Evolutionary conservation across 2,329 filamentous ascomycete genomes (phyloP), one percentile per base, ranked within the genome.

Genomic region (Xylaria polymorpha): DNA sequence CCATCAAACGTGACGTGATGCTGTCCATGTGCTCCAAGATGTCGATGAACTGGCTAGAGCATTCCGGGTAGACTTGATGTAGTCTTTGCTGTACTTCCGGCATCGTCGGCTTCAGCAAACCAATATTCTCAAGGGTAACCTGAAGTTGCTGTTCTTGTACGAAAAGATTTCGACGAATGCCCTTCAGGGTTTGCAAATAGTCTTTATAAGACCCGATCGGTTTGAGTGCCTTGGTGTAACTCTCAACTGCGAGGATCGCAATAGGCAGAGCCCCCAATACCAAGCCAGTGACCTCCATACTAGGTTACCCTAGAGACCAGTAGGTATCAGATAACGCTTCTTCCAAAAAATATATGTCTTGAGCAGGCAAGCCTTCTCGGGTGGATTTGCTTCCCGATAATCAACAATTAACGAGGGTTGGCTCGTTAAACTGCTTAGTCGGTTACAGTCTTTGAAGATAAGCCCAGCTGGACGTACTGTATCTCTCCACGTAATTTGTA

Each of bases 71-170:
- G 12, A 53, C 6, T 25, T 63, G 51, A 14, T 37, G 20, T 29
- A 69, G 29, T 20, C 29, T 61, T 48, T 66, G 43, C 22, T 51
- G 29, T 14, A 69, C 51, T n/a, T 66, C 67, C 18, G 32, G 32
- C 9, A 58, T 1, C 3, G 51, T 51, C 18, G 63, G 67, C 14
- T 66, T 63, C 14, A 15, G 6, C 25, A 69, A 35, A 1, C 58
- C 67, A 32, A 66, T 66, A 6, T 51, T 55, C 55, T 51, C 35
- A 29, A 69, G 51, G 14, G 67, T 66, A 4, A 39, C 39, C 5
- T 63, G 29, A 22, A 69, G 44, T 39, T 66, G 67, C 35, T 69
- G 32, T 51, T 69, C 15, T 29, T 69, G 67, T 41, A 62, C 18
- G 32, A 62, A 63, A 46, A 66, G 43, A 44, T 66, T 58, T 10